Conservation (phyloP, 148 eudicot genomes). For the Fagopyrum homotropicum region DNA sequence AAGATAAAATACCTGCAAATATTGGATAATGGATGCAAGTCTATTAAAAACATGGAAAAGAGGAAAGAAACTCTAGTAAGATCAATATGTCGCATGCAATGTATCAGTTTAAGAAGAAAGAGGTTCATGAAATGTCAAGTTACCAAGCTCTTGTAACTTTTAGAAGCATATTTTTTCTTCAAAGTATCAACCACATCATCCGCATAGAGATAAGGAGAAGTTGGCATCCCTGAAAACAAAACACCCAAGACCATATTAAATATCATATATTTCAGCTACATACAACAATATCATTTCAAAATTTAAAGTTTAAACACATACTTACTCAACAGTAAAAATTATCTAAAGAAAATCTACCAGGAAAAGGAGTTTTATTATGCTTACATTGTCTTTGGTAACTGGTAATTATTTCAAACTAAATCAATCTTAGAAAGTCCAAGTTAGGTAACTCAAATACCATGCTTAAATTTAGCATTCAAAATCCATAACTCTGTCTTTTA, state of each 20-base stretch:
- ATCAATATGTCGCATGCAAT: too few species aligned
- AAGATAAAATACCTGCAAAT: slow-evolving; percentile 69
- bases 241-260: background rate
- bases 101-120: background rate
- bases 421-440: background rate
- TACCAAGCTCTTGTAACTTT: slow-evolving; percentile 91
- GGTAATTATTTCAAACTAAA: background rate
- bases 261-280: background rate
- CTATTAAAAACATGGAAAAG: background rate
- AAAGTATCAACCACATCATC: slow-evolving; percentile 57
- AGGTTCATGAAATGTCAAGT: background rate
- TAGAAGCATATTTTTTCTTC: slow-evolving; percentile 78
- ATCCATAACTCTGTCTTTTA: background rate
- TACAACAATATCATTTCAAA: background rate
- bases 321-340: background rate
- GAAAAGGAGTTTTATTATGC: background rate
- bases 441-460: background rate
- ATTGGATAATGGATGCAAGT: slow-evolving; percentile 2
- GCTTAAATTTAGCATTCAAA: background rate
- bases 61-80: background rate
- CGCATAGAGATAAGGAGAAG: slow-evolving; percentile 74
- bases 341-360: background rate
- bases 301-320: background rate
- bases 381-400: background rate
- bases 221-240: slow-evolving; percentile 70